Evolutionary conservation across 202 grass and related monocot genomes (phyloP).

Genomic region (Eragrostis tef): DNA sequence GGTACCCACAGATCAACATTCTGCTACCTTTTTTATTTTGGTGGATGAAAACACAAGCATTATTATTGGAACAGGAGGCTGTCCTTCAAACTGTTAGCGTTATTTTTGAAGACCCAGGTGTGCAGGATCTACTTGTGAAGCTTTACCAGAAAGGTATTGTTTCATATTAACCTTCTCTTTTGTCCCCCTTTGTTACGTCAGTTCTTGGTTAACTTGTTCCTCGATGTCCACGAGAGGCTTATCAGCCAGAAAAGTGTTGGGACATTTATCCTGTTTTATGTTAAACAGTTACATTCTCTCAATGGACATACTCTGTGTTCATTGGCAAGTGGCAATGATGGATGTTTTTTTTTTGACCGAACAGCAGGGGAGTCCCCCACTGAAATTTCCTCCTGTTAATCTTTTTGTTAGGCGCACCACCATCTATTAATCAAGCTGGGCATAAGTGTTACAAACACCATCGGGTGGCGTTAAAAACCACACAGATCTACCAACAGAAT

Average conservation of each 20-base stretch:
- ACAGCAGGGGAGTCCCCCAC: neutral
- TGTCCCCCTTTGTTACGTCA: conserved; percentile 14
- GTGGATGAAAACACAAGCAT: conserved; percentile 26
- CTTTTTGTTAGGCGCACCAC: no score
- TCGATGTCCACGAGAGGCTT: neutral
- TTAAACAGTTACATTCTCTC: conserved; percentile 11
- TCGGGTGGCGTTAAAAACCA: no score
- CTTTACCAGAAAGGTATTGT: conserved; percentile 92
- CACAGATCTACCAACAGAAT: no score
- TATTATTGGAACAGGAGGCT: conserved; percentile 74
- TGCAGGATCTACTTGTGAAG: conserved; percentile 85
- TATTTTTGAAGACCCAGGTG: conserved; percentile 99
- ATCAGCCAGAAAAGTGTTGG: conserved; percentile 22
- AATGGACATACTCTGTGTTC: conserved; percentile 1
- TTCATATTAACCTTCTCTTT: conserved; percentile 21
- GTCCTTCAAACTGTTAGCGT: conserved; percentile 82
- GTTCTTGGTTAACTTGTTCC: conserved; percentile 31
- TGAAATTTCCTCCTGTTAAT: no score
- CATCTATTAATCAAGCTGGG: no score
- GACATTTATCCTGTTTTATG: conserved; percentile 21
- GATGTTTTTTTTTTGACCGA: conserved; percentile 10
- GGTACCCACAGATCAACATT: neutral
- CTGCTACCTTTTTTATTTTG: neutral
- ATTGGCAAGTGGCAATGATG: neutral
- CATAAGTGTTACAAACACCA: no score